Base-by-base conservation (phyloP, 2,329 filamentous ascomycete species). In the Furcasterigmium furcatum region DNA sequence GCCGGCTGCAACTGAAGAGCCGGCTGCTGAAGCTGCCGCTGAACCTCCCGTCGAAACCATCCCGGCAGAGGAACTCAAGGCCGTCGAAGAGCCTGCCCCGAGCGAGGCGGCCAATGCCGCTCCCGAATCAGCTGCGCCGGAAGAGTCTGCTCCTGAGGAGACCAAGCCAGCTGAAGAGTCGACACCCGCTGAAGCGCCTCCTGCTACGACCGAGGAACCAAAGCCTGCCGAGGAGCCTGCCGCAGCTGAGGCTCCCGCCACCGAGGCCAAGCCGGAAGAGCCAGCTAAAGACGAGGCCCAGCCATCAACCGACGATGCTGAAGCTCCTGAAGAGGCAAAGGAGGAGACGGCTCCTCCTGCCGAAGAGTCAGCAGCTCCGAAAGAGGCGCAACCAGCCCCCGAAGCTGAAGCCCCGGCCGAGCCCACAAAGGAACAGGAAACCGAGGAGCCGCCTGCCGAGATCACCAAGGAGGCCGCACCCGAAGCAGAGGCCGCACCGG, bases 291-390 rank as follows among this genome's bases (percentile, higher is more conserved):
- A n/a, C n/a, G n/a, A n/a, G n/a, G n/a, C n/a, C n/a, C n/a, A n/a
- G n/a, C n/a, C n/a, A n/a, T n/a, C n/a, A n/a, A n/a, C 43, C 13
- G 30, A 42, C 18, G 38, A 45, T 34, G n/a, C 38, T 18, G 14
- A 20, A 10, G 29, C 14, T 5, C 41, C 39, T 19, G 43, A 48
- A 34, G 41, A 36, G 8, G 38, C 18, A 14, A 25, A n/a, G n/a
- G n/a, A 36, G 7, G 30, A 32, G 9, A n/a, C 14, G 13, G 30
- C 30, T 32, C 30, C 18, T 32, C 30, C 30, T 16, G n/a, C n/a
- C n/a, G n/a, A n/a, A n/a, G n/a, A n/a, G n/a, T n/a, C n/a, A n/a
- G n/a, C n/a, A n/a, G n/a, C n/a, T n/a, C n/a, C n/a, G n/a, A n/a
- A n/a, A n/a, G n/a, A n/a, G n/a, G n/a, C n/a, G n/a, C n/a, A n/a